Evolutionary conservation across 768 basidiomycete species (phyloP), one percentile per base, ranked within the genome.

Genomic region (Chalciporus piperatus): DNA sequence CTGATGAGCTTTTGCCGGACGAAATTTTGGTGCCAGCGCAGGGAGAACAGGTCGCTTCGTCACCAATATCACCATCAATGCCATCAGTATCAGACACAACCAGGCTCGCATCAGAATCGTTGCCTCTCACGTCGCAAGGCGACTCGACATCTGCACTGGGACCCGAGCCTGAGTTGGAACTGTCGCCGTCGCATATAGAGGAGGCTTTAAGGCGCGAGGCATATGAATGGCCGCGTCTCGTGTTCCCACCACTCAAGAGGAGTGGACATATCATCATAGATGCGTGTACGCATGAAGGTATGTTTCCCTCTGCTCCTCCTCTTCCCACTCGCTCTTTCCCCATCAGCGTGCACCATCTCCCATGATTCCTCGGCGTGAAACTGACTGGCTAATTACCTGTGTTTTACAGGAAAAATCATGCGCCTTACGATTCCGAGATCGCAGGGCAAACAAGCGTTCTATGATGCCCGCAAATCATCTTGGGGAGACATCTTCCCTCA

Each of bases 401-500:
- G n/a, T 40, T 45, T 32, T 35, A 46, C 61, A 97, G 96, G 89
- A 28, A 85, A 90, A 70, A 87, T 98, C 42, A 88, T 94, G 80
- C 85, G 96, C 6, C 73, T 95, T 69, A 96, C 89, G 5, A 84
- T 96, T 35, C 90, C 96, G 0, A 93, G 84, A 59, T 95, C 92
- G 2, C 94, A 95, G 71, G 94, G 94, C n/a, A 95, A 92, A 67
- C 94, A 98, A 61, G 79, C 82, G 0, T 99, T 84, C 65, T 93
- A 98, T 64, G 97, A 98, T 66, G 94, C 95, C 3, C 84, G 95
- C 32, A 98, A 98, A 72, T 85, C 90, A 0, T 71, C 70, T 10
- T 98, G 96, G 95, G 97, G 97, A 17, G 97, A 98, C 66, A 75
- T 92, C 20, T 98, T 98, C 70, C 97, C 97, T 19, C 95, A 98